Evolutionary conservation across 2,329 filamentous ascomycete species (phyloP).

Genomic region (Aureobasidium sp.): DNA sequence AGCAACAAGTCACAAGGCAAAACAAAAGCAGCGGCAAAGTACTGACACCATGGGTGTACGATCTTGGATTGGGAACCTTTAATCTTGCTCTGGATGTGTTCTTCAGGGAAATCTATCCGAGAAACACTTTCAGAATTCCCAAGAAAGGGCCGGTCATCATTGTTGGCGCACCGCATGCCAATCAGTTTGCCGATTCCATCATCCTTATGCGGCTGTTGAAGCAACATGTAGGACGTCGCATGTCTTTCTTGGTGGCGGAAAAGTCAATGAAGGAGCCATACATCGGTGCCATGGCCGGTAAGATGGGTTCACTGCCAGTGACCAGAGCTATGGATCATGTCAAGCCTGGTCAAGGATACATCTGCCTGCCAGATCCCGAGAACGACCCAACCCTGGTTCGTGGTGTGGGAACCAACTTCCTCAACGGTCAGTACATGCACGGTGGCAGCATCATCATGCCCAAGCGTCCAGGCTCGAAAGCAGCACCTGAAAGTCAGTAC

Average conservation of each 20-base stretch:
- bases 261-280: slow-evolving; percentile 88
- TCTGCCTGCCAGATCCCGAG: slow-evolving; percentile 83
- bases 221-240: slow-evolving; percentile 76
- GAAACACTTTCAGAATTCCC: slow-evolving; percentile 91
- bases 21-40: not conserved
- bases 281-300: slow-evolving; percentile 75
- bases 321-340: slow-evolving; percentile 83
- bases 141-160: slow-evolving; percentile 83
- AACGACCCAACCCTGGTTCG: slow-evolving; percentile 74
- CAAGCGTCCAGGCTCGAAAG: slow-evolving; percentile 53
- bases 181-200: slow-evolving; percentile 94
- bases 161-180: slow-evolving; percentile 92
- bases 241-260: slow-evolving; percentile 90
- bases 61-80: slow-evolving; percentile 66
- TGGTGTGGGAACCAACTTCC: slow-evolving; percentile 72
- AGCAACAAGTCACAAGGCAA: not conserved
- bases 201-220: slow-evolving; percentile 86
- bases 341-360: slow-evolving; percentile 65
- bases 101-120: slow-evolving; percentile 93
- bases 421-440: slow-evolving; percentile 57
- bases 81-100: slow-evolving; percentile 87
- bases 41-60: slow-evolving; percentile 41
- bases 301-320: slow-evolving; percentile 86
- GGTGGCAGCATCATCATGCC: slow-evolving; percentile 84
- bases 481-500: slow-evolving; percentile 69